Base-by-base conservation (phyloP, 306 rosid species). In the Malus domestica region DNA sequence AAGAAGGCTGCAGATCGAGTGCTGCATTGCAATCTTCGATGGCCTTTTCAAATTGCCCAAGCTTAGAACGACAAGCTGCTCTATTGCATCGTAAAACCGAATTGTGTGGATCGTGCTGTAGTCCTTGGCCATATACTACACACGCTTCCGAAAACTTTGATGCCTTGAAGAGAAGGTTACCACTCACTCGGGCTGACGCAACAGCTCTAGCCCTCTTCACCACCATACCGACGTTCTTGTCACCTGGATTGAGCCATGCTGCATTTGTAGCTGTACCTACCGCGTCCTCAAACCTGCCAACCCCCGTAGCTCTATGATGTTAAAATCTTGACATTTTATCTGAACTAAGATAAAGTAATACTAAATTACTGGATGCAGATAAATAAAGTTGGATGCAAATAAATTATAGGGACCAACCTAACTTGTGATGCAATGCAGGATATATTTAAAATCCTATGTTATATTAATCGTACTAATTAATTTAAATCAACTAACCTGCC, bases 31-130 rank as follows among this genome's bases (percentile, higher is more conserved):
- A 96, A 79, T 96, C 99, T 76, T 96, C 99, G 69, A 93, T 83
- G 69, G 98, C 99, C 86, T 90, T 96, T 78, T 96, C 99, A 8
- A 80, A 90, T 76, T 90, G 99, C 12, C 91, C 89, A 2, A 96
- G 88, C 83, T 96, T 96, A 18, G 96, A 90, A 27, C 93, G 99
- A 76, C 98, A 89, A 5, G 99, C 98, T 32, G 97, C 99, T 76
- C 99, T 89, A 80, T 96, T 96, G 88, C 96, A 90, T 63, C 93
- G 79, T 57, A 96, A 82, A 69, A 96, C 90, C 2, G 99, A 85
- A 83, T 90, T 96, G 85, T 78, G 60, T 1, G 89, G 88, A 74
- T 93, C 93, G 66, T 87, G 78, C 44, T 93, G 97, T 51, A 96
- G 85, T 75, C 99, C 99, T 84, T 93, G 94, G 60, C 90, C 89